These are phyloP conservation scores for Diaporthe helianthi DNA, from an alignment of 2,329 filamentous ascomycete species.

Conservation along the genomic window DNA sequence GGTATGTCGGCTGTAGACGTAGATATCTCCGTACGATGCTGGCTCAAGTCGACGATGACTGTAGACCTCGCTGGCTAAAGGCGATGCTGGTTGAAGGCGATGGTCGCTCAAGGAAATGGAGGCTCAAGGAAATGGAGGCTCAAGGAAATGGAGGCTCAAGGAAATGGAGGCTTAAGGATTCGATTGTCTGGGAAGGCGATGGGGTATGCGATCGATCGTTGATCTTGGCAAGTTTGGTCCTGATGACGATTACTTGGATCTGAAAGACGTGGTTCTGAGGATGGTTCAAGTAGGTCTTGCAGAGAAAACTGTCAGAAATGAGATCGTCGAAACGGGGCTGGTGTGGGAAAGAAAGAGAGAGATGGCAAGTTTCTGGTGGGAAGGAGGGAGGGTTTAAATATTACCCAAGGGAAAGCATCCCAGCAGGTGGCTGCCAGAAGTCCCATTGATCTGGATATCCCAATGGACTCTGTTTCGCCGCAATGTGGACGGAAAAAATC, in stretches of 20 bases:
- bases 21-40: too few relatives aligned
- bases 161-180: too few relatives aligned
- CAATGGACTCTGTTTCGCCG: neutral
- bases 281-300: neutral
- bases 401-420: neutral
- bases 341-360: neutral
- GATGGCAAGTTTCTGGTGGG: neutral
- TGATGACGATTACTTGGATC: too few relatives aligned
- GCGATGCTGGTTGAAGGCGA: neutral
- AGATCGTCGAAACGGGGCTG: neutral
- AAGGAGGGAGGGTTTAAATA: constrained; percentile 13
- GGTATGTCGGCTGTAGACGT: too few relatives aligned
- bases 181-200: neutral
- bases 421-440: neutral
- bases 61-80: neutral
- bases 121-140: neutral
- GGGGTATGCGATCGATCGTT: neutral
- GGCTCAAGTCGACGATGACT: neutral
- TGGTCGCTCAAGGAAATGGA: neutral
- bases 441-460: neutral
- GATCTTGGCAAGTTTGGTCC: neutral
- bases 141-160: neutral
- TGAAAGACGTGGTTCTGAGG: neutral
- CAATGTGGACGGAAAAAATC: neutral
- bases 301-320: neutral